Percentiles rank a stretch among this genome's conserved stretches.
Conservation (phyloP, 2,329 filamentous ascomycete genomes). For the Aureobasidium melanogenum region DNA sequence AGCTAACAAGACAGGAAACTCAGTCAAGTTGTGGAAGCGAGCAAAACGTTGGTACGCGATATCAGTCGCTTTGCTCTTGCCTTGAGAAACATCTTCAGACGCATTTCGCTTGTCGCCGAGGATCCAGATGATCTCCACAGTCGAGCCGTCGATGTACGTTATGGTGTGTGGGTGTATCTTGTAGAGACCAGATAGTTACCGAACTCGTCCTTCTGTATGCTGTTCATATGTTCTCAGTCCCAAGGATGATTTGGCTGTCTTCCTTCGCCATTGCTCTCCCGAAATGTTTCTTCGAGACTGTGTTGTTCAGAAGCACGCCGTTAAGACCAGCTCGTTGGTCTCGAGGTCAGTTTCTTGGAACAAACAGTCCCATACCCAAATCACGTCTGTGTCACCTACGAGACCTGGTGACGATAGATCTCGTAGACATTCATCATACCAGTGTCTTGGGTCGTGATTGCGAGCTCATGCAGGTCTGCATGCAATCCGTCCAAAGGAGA, state of each 20-base stretch:
- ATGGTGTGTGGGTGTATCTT: conserved; percentile 41
- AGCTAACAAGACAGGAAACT: conserved; percentile 24
- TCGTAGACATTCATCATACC: conserved; percentile 37
- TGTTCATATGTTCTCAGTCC: conserved; percentile 50
- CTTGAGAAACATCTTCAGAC: conserved; percentile 15
- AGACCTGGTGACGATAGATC: conserved; percentile 17
- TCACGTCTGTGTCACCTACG: not conserved
- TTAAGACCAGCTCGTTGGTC: conserved; percentile 31
- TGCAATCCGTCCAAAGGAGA: conserved; percentile 23
- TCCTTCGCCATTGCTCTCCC: conserved; percentile 30
- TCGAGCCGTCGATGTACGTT: conserved; percentile 37
- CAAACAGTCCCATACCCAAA: conserved; percentile 28
- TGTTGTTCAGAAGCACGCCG: conserved; percentile 32
- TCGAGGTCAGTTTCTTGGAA: conserved; percentile 37
- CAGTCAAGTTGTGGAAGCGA: conserved; percentile 34
- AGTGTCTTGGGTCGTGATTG: conserved; percentile 33
- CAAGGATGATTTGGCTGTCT: conserved; percentile 27
- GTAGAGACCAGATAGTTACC: conserved; percentile 49
- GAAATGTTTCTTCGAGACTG: not conserved
- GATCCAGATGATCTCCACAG: conserved; percentile 44
- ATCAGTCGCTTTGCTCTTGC: conserved; percentile 15
- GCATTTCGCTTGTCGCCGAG: conserved; percentile 28
- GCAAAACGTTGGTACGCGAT: conserved; percentile 45
- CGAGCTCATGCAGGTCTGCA: conserved; percentile 37
- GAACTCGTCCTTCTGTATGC: conserved; percentile 41